Percentiles rank a stretch among this genome's conserved stretches.
These are phyloP conservation scores for Miamiensis avidus DNA, from an alignment of 169 alveolate genomes.

Conservation along the genomic window DNA sequence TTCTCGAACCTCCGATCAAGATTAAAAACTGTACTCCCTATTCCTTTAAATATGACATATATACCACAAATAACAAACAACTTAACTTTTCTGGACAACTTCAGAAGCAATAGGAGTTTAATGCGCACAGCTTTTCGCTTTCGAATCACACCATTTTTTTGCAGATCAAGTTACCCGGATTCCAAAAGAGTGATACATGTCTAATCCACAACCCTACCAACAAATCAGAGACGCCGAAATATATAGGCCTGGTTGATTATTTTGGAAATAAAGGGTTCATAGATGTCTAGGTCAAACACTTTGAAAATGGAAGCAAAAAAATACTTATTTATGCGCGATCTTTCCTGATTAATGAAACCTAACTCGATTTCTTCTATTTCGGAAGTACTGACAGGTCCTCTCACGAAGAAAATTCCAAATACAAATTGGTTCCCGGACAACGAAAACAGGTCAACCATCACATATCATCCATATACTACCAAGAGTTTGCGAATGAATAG, in stretches of 20 bases:
- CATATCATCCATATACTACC: too few species aligned
- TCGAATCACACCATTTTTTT: neutral
- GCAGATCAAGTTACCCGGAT: constrained; percentile 13
- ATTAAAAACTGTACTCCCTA: constrained; percentile 12
- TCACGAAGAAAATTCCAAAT: neutral
- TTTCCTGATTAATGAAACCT: constrained; percentile 2
- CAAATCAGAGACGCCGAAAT: neutral
- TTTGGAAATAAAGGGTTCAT: neutral
- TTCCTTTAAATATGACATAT: neutral
- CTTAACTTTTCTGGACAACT: neutral
- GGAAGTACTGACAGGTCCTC: neutral
- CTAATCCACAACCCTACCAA: constrained; percentile 4
- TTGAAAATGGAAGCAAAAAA: neutral
- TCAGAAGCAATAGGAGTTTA: too few species aligned
- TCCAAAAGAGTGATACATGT: neutral
- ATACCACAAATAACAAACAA: neutral
- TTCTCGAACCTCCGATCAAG: constrained; percentile 8
- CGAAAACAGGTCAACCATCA: neutral
- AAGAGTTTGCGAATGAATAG: neutral
- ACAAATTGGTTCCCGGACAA: neutral
- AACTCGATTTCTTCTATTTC: constrained; percentile 17
- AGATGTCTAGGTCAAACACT: neutral
- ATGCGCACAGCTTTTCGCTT: neutral
- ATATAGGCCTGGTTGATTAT: neutral
- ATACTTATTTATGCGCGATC: neutral